Conservation (phyloP, 73 alveolate genomes). For the Paramecium sexaurelia region DNA sequence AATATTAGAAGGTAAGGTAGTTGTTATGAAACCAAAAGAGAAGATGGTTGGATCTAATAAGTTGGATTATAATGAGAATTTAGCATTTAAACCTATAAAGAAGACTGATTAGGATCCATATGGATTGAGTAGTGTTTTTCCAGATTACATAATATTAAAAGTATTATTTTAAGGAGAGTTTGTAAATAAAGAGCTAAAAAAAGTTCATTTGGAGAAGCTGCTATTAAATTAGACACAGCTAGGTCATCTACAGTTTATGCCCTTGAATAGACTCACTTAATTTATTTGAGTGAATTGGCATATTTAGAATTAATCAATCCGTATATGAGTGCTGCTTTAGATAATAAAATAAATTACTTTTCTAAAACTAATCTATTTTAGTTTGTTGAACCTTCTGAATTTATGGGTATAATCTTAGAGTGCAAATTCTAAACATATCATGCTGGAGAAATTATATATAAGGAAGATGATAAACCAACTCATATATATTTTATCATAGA, state of each 20-base stretch:
- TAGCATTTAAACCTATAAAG: neutral
- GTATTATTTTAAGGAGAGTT: slow-evolving; percentile 13
- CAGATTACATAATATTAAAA: neutral
- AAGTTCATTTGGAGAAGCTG: slow-evolving; percentile 19
- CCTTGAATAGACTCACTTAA: neutral
- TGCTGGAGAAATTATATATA: neutral
- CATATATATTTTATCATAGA: neutral
- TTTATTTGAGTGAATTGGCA: neutral
- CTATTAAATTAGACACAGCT: neutral
- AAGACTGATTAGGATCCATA: neutral
- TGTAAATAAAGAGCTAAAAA: neutral
- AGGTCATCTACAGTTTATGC: slow-evolving; percentile 13
- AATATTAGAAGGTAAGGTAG: neutral
- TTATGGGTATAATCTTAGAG: slow-evolving; percentile 1
- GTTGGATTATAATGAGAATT: neutral
- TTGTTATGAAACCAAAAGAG: slow-evolving; percentile 2
- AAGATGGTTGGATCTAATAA: slow-evolving; percentile 25
- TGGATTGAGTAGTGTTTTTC: slow-evolving; percentile 1
- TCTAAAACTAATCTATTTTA: neutral
- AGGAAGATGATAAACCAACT: neutral
- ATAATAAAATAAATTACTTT: neutral
- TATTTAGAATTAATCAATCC: neutral
- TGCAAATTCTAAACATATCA: neutral
- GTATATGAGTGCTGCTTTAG: neutral
- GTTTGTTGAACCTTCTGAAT: neutral